phyloP scores from a whole-genome alignment of 306 rosid species.

The Argentina anserina region DNA sequence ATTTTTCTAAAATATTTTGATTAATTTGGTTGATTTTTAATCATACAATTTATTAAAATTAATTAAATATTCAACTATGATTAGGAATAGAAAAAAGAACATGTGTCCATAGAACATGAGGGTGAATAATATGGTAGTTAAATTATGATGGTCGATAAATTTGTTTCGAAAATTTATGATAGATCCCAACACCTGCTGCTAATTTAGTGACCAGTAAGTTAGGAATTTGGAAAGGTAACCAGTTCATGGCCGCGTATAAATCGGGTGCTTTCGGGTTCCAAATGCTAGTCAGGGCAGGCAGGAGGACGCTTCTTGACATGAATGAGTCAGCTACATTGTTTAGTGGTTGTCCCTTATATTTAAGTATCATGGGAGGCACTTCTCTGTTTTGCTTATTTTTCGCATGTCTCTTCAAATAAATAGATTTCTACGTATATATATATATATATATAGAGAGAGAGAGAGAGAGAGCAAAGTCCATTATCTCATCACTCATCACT shows the following conservation, averaged over 20 bases:
- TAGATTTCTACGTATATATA: neutral
- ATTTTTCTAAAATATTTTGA: too few relatives aligned
- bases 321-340: neutral
- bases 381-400: neutral
- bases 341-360: neutral
- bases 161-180: too few relatives aligned
- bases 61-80: too few relatives aligned
- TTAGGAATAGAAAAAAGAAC: too few relatives aligned
- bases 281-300: neutral
- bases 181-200: neutral
- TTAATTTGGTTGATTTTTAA: too few relatives aligned
- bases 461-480: neutral
- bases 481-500: neutral
- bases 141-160: too few relatives aligned
- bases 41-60: too few relatives aligned
- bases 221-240: neutral
- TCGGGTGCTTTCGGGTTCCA: neutral
- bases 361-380: neutral
- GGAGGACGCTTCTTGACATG: neutral
- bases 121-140: too few relatives aligned
- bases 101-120: too few relatives aligned
- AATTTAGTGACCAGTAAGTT: neutral
- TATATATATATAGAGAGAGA: neutral
- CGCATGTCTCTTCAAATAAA: neutral
- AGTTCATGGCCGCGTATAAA: neutral